Base-by-base conservation (phyloP, 2,329 filamentous ascomycete genomes). In the Paecilomyces sp. region DNA sequence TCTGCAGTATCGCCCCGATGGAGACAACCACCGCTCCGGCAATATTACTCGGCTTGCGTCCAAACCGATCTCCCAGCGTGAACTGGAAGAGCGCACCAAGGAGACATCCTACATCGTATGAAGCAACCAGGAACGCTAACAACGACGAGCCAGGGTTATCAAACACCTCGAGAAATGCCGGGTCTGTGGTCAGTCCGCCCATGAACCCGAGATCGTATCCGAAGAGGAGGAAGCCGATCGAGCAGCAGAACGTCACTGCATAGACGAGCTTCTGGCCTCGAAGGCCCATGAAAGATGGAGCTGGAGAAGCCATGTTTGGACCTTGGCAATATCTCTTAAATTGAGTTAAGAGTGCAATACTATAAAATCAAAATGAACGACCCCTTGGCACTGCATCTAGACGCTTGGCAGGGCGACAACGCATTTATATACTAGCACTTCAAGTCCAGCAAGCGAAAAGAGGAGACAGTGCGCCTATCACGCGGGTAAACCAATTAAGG, bases 151-250 rank as follows among this genome's bases (percentile, higher is more conserved):
- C 55, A 5, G 65, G 64, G n/a, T 67, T 65, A 7, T 59, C 62
- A 30, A 70, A 67, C 1, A 59, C 13, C 8, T 18, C 28, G 15
- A 61, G 25, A 24, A 61, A 61, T 33, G 59, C 60, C 0, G 60
- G 60, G 3, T 57, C 59, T n/a, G 60, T 61, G 22, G 60, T 61
- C 22, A 61, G 36, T 7, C 60, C 60, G 22, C 60, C 60, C 61
- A 79, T 74, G 54, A 79, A 75, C 8, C 78, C 78, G 30, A 79
- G 77, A 55, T 75, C 71, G 58, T 74, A 75, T 24, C 73, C 73
- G 60, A 79, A 79, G 5, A 79, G 71, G 11, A 78, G 68, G 24
- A 76, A 76, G 12, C 76, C 76, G 9, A 77, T 70, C 22, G 74
- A 63, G 36, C 65, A 66, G 51, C 59, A 61, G 54, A 65, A 47